A percentile compares a stretch with the other conserved stretches of the same genome.
Conservation (phyloP, 23 red algal species). For the Agarophyton chilense region DNA sequence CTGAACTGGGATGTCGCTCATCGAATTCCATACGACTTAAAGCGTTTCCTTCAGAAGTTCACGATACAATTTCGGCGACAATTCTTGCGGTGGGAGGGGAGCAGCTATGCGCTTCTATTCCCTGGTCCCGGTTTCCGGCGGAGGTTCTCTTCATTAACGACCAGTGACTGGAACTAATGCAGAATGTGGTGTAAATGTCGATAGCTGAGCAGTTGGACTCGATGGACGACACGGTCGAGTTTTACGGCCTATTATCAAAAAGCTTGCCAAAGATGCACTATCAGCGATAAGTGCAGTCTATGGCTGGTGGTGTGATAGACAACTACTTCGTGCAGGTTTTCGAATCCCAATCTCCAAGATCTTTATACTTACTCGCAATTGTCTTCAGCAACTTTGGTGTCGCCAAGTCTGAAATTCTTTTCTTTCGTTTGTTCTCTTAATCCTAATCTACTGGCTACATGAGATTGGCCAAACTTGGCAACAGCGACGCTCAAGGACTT, state of each 20-base stretch:
- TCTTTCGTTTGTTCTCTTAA: neutral
- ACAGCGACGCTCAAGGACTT: constrained; percentile 29
- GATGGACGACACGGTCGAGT: no score
- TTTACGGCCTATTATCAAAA: neutral
- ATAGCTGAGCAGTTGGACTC: no score
- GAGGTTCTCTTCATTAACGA: no score
- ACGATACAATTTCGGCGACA: neutral
- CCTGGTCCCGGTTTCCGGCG: no score
- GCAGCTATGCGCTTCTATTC: no score
- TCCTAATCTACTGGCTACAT: constrained; percentile 40
- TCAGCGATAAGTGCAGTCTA: neutral
- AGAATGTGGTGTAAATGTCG: no score
- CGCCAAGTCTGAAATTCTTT: neutral
- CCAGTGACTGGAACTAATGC: no score
- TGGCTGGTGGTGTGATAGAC: neutral
- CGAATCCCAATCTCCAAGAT: neutral
- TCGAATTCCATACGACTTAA: neutral
- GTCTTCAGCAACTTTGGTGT: neutral
- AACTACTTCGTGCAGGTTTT: neutral
- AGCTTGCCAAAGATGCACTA: neutral
- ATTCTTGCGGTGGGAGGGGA: no score
- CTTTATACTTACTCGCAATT: neutral
- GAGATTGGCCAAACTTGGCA: constrained; percentile 44
- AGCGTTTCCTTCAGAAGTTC: neutral
- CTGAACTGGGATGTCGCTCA: neutral